These are phyloP conservation scores for Volutella citrinella DNA, from an alignment of 2,329 filamentous ascomycete species.

Conservation along the genomic window DNA sequence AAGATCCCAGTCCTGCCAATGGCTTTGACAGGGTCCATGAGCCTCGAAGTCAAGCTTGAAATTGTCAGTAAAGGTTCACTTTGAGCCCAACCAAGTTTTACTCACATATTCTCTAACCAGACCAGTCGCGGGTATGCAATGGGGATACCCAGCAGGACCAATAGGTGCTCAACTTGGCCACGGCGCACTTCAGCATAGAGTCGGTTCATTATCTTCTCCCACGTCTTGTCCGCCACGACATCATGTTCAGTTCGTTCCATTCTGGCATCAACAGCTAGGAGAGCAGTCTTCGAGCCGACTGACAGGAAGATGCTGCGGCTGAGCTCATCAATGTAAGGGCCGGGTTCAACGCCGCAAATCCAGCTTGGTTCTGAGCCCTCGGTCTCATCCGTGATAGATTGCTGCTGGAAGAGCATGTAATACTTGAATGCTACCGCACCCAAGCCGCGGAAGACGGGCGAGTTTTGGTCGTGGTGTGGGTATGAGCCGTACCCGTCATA, in stretches of 20 bases:
- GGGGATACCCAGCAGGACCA: slow-evolving; percentile 82
- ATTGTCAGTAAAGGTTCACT: slow-evolving; percentile 27
- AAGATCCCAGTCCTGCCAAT: slow-evolving; percentile 79
- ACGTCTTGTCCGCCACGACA: slow-evolving; percentile 76
- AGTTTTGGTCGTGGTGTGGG: slow-evolving; percentile 85
- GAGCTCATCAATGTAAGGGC: slow-evolving; percentile 84
- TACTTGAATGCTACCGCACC: slow-evolving; percentile 96
- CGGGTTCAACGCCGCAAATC: slow-evolving; percentile 75
- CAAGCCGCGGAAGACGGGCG: slow-evolving; percentile 83
- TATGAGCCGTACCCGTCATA: slow-evolving; percentile 94
- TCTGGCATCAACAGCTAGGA: slow-evolving; percentile 85
- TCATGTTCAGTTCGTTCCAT: slow-evolving; percentile 86
- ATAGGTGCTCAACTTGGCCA: slow-evolving; percentile 83
- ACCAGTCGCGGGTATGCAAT: slow-evolving; percentile 75
- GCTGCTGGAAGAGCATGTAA: slow-evolving; percentile 98
- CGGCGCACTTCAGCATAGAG: slow-evolving; percentile 78
- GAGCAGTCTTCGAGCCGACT: slow-evolving; percentile 73
- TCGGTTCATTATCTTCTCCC: slow-evolving; percentile 82
- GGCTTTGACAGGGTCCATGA: slow-evolving; percentile 87
- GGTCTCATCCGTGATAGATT: slow-evolving; percentile 78
- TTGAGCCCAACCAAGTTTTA: slow-evolving; percentile 10
- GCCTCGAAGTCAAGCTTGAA: slow-evolving; percentile 71
- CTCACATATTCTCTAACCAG: slow-evolving; percentile 68
- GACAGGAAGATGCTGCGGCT: slow-evolving; percentile 85
- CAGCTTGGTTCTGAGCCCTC: slow-evolving; percentile 86